These are phyloP conservation scores for Boletus huronensis DNA, from an alignment of 768 basidiomycete species.

Conservation along the genomic window DNA sequence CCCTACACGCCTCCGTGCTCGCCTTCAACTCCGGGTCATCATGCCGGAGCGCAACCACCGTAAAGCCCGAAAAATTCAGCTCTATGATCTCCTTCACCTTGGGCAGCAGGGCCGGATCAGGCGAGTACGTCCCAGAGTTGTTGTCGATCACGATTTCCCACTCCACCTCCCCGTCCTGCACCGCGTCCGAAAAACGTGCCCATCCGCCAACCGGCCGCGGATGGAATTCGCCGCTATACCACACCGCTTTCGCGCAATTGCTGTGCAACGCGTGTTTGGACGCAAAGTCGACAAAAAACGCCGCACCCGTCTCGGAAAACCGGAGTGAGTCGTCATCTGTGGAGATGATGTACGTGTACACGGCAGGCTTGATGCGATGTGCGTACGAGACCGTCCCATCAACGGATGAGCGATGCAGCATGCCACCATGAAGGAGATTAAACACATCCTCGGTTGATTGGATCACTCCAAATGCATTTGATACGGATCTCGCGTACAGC, in stretches of 20 bases:
- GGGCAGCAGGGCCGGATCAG: conserved; percentile 60
- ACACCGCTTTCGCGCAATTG: conserved; percentile 62
- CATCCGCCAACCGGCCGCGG: conserved; percentile 68
- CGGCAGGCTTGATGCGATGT: conserved; percentile 69
- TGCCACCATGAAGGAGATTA: conserved; percentile 48
- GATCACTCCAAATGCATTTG: conserved; percentile 62
- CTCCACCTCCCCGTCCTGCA: conserved; percentile 49
- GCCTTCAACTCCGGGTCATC: conserved; percentile 53
- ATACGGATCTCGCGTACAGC: conserved; percentile 66
- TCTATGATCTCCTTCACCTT: conserved; percentile 59
- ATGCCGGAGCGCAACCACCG: conserved; percentile 50
- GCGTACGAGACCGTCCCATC: conserved; percentile 16
- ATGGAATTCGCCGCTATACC: conserved; percentile 80
- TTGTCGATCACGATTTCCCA: conserved; percentile 90
- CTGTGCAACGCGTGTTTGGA: conserved; percentile 85
- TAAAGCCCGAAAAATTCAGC: conserved; percentile 69
- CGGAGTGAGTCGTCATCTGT: conserved; percentile 71
- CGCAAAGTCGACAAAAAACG: conserved; percentile 83
- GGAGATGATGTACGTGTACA: conserved; percentile 84
- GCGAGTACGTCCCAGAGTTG: conserved; percentile 82
- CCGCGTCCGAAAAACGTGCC: conserved; percentile 55
- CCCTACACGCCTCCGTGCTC: conserved; percentile 65
- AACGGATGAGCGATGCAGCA: conserved; percentile 8
- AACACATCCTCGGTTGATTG: conserved; percentile 45
- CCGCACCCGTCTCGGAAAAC: conserved; percentile 84